Percentiles rank a stretch among this genome's conserved stretches.
Conservation (phyloP, 2,329 filamentous ascomycete genomes). For the Aspergillus niger region DNA sequence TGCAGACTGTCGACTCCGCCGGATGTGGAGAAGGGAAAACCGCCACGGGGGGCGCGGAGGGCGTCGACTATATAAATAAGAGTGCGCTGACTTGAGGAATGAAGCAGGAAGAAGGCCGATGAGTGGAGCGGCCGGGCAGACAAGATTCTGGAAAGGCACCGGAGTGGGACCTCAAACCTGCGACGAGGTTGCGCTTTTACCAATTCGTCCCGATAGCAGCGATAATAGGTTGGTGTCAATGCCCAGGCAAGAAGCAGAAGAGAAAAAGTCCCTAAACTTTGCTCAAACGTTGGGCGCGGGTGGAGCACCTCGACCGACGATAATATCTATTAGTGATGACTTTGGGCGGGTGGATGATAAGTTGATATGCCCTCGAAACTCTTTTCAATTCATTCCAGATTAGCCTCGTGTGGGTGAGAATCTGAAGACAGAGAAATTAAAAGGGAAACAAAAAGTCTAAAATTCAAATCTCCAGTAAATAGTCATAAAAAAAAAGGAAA, state of each 20-base stretch:
- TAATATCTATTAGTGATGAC: conserved; percentile 5
- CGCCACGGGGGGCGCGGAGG: conserved; percentile 22
- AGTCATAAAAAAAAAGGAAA: too few relatives aligned
- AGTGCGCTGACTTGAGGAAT: background rate
- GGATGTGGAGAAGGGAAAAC: conserved; percentile 29
- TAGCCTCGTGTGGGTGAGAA: background rate
- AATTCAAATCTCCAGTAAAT: too few relatives aligned
- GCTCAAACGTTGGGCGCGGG: conserved; percentile 3
- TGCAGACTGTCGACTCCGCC: conserved; percentile 24
- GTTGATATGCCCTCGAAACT: background rate
- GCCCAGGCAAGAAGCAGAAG: too few relatives aligned
- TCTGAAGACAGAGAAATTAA: conserved; percentile 4
- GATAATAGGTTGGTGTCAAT: conserved; percentile 1
- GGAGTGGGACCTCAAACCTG: background rate
- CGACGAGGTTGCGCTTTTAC: conserved; percentile 13
- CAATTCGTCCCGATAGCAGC: conserved; percentile 8
- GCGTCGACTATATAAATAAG: conserved; percentile 21
- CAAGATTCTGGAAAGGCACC: conserved; percentile 18
- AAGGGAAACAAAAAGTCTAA: background rate
- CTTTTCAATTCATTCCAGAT: too few relatives aligned
- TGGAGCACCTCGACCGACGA: background rate
- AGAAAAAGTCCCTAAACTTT: background rate
- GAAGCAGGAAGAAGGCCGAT: too few relatives aligned
- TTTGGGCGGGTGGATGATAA: background rate
- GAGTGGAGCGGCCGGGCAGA: conserved; percentile 11